phyloP scores from a whole-genome alignment of 345 rosid genomes.

The Acer saccharum region DNA sequence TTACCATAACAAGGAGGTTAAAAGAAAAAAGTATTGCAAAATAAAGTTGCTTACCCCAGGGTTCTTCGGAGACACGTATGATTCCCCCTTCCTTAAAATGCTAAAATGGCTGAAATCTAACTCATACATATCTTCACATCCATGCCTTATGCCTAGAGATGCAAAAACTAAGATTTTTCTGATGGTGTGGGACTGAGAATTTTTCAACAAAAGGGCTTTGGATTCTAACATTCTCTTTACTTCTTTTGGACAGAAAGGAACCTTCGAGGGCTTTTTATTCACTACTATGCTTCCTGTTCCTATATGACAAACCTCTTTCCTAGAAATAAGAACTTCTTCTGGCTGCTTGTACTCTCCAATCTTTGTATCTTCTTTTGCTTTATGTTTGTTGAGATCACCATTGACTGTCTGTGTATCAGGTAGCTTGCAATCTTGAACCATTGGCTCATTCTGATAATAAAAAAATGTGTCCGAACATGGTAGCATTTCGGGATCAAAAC shows the following conservation, averaged over 20 bases:
- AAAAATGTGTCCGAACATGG: slow-evolving; percentile 18
- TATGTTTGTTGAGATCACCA: slow-evolving; percentile 7
- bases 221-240: slow-evolving; percentile 42
- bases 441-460: slow-evolving; percentile 4
- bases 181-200: slow-evolving; percentile 60
- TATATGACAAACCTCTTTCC: slow-evolving; percentile 14
- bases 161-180: slow-evolving; percentile 58
- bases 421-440: background rate
- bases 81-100: slow-evolving; percentile 52
- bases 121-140: slow-evolving; percentile 58
- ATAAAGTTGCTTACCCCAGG: slow-evolving; percentile 45
- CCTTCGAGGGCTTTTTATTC: slow-evolving; percentile 34
- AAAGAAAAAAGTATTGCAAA: background rate
- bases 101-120: slow-evolving; percentile 59
- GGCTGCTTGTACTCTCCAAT: slow-evolving; percentile 7
- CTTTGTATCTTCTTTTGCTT: slow-evolving; percentile 16
- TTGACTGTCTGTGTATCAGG: slow-evolving; percentile 14
- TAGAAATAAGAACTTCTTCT: slow-evolving; percentile 13
- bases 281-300: slow-evolving; percentile 9
- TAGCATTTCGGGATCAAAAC: slow-evolving; percentile 5
- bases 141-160: slow-evolving; percentile 55
- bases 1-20: background rate
- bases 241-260: slow-evolving; percentile 66
- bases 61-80: slow-evolving; percentile 40
- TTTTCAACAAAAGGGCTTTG: slow-evolving; percentile 36